These are phyloP conservation scores for Hirsutella thompsonii DNA, from an alignment of 2,329 filamentous ascomycete species.

Conservation along the genomic window DNA sequence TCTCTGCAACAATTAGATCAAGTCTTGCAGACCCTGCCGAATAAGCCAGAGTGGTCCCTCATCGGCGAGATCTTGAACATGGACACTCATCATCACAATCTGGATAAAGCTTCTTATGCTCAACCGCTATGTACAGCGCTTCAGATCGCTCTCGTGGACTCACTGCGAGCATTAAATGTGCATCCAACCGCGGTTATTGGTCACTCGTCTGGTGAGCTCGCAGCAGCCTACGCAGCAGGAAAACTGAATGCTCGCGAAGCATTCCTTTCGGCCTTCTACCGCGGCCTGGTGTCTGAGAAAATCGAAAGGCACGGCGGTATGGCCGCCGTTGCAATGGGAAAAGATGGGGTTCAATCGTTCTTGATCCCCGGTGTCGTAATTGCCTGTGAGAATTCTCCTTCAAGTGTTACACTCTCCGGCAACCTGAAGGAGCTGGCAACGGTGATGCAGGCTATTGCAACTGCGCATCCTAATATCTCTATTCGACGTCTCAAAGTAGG, in stretches of 20 bases:
- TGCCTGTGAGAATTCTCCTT: neutral
- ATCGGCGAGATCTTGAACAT: no score
- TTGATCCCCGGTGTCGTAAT: neutral
- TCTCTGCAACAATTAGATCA: no score
- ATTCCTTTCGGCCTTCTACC: neutral
- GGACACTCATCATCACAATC: neutral
- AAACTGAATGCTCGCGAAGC: neutral
- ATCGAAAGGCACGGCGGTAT: neutral
- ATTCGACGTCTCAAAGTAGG: neutral
- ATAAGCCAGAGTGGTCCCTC: neutral
- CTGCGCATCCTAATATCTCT: neutral
- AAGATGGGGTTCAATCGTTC: neutral
- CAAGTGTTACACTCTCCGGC: neutral
- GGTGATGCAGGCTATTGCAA: neutral
- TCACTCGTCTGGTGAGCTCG: neutral
- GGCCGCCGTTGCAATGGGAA: neutral
- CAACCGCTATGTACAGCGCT: neutral
- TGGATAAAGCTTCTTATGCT: neutral
- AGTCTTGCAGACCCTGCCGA: neutral
- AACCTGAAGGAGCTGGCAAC: neutral
- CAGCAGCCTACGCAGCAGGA: neutral
- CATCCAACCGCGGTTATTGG: neutral
- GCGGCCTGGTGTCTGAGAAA: neutral
- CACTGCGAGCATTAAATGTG: neutral
- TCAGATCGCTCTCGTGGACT: neutral